Evolutionary conservation across 2,329 filamentous ascomycete genomes (phyloP).

Genomic region (Talaromyces sp.): DNA sequence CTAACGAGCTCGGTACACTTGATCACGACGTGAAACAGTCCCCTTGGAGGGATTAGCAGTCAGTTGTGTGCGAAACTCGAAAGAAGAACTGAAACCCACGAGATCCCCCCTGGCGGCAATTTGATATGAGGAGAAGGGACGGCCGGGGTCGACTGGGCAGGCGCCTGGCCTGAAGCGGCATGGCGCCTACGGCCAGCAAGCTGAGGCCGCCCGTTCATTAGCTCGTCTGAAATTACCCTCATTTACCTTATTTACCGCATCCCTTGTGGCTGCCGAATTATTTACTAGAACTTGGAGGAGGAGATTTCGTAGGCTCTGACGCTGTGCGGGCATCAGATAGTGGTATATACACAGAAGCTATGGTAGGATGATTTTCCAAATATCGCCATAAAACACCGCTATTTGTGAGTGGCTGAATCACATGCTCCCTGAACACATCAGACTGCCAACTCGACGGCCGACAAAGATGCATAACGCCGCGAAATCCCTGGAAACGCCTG

Average conservation of each 20-base stretch:
- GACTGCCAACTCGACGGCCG: neutral
- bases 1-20: neutral
- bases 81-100: constrained; percentile 8
- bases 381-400: neutral
- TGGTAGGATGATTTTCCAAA: neutral
- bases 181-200: neutral
- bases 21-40: neutral
- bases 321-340: neutral
- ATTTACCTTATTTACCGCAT: neutral
- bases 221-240: constrained; percentile 6
- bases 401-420: neutral
- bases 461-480: neutral
- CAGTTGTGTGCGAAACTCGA: neutral
- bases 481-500: constrained; percentile 5
- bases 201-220: neutral
- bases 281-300: neutral
- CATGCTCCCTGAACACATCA: neutral
- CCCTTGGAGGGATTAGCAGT: neutral
- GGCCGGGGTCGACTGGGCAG: neutral
- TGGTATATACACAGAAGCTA: neutral
- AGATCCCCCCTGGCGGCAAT: constrained; percentile 6
- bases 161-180: constrained; percentile 1
- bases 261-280: too few relatives aligned
- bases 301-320: constrained; percentile 1
- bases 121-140: neutral